phyloP scores from a whole-genome alignment of 202 grass and related monocot species.

The Setaria italica region DNA sequence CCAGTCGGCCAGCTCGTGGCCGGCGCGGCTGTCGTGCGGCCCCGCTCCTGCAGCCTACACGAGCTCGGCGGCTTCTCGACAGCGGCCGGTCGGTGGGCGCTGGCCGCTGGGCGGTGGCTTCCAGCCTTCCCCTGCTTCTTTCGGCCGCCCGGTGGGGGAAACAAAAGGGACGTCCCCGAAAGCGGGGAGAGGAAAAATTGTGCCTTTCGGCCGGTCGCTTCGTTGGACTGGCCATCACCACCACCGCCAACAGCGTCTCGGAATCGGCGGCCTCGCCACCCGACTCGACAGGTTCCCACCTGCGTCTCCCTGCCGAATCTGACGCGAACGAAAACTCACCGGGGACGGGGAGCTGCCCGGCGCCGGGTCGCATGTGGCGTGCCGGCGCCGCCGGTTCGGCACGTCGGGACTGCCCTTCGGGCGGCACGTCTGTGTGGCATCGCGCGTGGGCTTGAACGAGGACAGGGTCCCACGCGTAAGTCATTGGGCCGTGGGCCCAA shows the following conservation, averaged over 20 bases:
- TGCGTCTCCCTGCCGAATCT: not conserved
- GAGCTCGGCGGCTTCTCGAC: not conserved
- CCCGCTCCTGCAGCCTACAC: not conserved
- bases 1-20: constrained; percentile 20
- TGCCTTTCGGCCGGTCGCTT: constrained; percentile 71
- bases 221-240: constrained; percentile 46
- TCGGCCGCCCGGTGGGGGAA: constrained; percentile 39
- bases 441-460: too few species aligned
- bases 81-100: constrained; percentile 14
- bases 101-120: constrained; percentile 19
- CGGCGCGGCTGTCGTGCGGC: not conserved
- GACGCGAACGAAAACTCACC: not conserved
- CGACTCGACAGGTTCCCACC: constrained; percentile 24
- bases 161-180: constrained; percentile 40
- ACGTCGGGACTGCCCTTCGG: too few species aligned
- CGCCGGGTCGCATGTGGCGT: not conserved
- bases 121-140: not conserved
- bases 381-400: not conserved
- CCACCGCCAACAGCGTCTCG: not conserved
- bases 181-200: not conserved
- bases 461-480: too few species aligned
- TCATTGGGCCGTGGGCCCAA: too few species aligned
- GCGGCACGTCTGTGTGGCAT: too few species aligned
- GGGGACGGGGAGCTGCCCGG: not conserved
- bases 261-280: not conserved